Evolutionary conservation across 148 eudicot species (phyloP).

Genomic region (Euryodendron excelsum): DNA sequence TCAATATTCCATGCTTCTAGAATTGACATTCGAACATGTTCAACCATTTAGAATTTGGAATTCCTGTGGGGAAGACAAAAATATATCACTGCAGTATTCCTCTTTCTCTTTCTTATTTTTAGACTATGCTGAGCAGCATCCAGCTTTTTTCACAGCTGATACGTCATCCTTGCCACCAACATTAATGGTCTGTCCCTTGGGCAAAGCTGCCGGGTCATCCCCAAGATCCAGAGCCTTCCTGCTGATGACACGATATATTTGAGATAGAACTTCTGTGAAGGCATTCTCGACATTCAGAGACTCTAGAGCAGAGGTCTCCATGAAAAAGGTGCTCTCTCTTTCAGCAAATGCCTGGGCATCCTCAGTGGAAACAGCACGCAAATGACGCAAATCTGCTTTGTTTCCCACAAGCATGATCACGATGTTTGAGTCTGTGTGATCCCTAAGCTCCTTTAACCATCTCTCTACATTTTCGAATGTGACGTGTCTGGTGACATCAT

Average conservation of each 20-base stretch:
- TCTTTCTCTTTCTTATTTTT: not conserved
- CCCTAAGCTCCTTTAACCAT: slow-evolving; percentile 73
- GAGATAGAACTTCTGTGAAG: slow-evolving; percentile 58
- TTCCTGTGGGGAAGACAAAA: not conserved
- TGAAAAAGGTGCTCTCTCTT: slow-evolving; percentile 47
- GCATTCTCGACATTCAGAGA: slow-evolving; percentile 60
- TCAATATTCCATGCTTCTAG: slow-evolving; percentile 2
- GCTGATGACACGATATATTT: slow-evolving; percentile 53
- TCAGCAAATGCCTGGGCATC: slow-evolving; percentile 63
- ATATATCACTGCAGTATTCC: not conserved
- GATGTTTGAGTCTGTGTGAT: slow-evolving; percentile 60
- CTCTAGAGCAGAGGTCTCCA: slow-evolving; percentile 69
- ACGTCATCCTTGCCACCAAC: slow-evolving; percentile 58
- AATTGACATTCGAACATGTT: not conserved
- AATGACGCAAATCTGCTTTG: slow-evolving; percentile 63
- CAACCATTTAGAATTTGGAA: not conserved
- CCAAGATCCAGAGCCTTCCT: slow-evolving; percentile 56
- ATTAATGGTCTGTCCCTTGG: slow-evolving; percentile 64
- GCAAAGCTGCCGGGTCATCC: slow-evolving; percentile 52
- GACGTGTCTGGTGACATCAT: slow-evolving; percentile 56
- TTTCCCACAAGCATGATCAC: slow-evolving; percentile 73
- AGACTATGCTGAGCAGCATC: slow-evolving; percentile 61
- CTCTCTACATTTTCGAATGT: slow-evolving; percentile 67
- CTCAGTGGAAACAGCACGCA: slow-evolving; percentile 61
- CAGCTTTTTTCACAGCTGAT: slow-evolving; percentile 59